Evolutionary conservation across 345 rosid genomes (phyloP).

Genomic region (Populus pruinosa): DNA sequence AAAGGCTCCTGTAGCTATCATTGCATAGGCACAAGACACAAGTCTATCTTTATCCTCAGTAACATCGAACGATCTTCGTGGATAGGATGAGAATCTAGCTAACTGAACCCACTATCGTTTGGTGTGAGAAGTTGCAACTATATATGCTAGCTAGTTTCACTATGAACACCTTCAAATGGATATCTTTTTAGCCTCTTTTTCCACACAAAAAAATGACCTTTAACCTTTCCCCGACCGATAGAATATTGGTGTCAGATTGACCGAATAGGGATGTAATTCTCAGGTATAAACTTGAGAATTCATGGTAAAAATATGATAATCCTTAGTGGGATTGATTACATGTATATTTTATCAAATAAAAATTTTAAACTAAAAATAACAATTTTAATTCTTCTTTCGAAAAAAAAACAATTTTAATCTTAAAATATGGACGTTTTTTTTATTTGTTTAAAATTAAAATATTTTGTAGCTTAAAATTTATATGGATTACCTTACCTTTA

Average conservation of each 20-base stretch:
- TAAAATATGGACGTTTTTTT: too few relatives aligned
- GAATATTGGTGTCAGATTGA: not conserved
- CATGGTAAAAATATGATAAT: too few relatives aligned
- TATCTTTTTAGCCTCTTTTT: too few relatives aligned
- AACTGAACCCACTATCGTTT: not conserved
- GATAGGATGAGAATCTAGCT: not conserved
- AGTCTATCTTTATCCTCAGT: conserved; percentile 1
- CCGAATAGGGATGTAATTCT: not conserved
- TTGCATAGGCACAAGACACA: not conserved
- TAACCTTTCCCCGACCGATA: not conserved
- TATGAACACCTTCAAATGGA: not conserved
- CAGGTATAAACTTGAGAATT: too few relatives aligned
- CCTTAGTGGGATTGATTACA: not conserved
- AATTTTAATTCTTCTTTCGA: too few relatives aligned
- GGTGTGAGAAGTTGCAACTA: not conserved
- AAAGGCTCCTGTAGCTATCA: conserved; percentile 2
- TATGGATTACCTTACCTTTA: too few relatives aligned
- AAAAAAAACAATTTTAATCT: too few relatives aligned
- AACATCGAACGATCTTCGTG: not conserved
- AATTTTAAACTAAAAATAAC: too few relatives aligned
- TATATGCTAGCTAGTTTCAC: not conserved
- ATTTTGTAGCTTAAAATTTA: too few relatives aligned
- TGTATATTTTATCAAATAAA: too few relatives aligned
- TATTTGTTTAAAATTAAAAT: too few relatives aligned
- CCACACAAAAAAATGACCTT: too few relatives aligned